Conservation (phyloP, 768 basidiomycete species). For the Suillus bovinus region DNA sequence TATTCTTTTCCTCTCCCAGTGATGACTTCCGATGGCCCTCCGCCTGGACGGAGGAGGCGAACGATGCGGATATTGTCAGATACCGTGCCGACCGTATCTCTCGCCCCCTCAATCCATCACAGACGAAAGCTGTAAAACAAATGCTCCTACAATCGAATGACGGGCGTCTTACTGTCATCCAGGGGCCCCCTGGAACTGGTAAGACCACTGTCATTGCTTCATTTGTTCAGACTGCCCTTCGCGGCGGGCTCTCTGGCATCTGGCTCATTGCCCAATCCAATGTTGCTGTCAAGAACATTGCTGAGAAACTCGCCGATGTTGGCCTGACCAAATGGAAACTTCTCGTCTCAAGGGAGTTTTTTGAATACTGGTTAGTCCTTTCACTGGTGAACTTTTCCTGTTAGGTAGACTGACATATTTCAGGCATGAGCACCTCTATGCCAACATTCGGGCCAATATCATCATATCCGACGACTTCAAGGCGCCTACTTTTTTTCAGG, state of each 20-base stretch:
- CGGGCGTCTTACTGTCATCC: slow-evolving; percentile 36
- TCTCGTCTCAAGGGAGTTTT: slow-evolving; percentile 72
- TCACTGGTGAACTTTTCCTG: slow-evolving; percentile 1
- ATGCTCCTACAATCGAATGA: slow-evolving; percentile 41
- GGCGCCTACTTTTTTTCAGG: slow-evolving; percentile 22
- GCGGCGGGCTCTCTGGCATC: slow-evolving; percentile 46
- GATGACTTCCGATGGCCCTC: slow-evolving; percentile 40
- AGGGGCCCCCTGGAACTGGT: slow-evolving; percentile 68
- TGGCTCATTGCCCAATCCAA: slow-evolving; percentile 88
- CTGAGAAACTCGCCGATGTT: slow-evolving; percentile 66
- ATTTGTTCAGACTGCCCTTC: slow-evolving; percentile 52
- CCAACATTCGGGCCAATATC: slow-evolving; percentile 44
- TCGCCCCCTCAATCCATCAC: slow-evolving; percentile 41
- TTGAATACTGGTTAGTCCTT: slow-evolving; percentile 57
- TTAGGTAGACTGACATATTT: slow-evolving; percentile 10
- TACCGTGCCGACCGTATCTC: slow-evolving; percentile 18
- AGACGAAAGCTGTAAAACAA: slow-evolving; percentile 33
- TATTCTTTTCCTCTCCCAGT: slow-evolving; percentile 30
- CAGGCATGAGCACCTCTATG: slow-evolving; percentile 85
- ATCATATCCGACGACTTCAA: slow-evolving; percentile 48
- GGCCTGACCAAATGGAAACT: slow-evolving; percentile 60
- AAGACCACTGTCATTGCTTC: slow-evolving; percentile 74
- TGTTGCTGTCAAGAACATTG: slow-evolving; percentile 89
- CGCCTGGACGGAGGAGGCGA: slow-evolving; percentile 23
- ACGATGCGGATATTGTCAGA: slow-evolving; percentile 20